Base-by-base conservation (phyloP, 768 basidiomycete genomes). In the Exidia glandulosa region DNA sequence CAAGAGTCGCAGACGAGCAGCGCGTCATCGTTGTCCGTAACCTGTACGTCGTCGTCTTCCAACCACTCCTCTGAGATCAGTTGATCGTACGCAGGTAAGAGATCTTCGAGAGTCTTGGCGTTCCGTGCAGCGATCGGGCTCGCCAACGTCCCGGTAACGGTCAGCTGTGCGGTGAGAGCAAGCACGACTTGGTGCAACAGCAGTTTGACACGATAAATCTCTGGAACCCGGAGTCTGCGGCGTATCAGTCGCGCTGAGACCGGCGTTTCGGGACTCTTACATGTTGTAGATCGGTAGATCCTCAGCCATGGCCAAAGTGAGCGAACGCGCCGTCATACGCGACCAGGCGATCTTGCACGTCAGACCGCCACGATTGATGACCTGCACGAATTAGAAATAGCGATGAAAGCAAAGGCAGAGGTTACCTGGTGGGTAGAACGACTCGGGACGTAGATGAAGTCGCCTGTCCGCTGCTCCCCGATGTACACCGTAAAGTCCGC, bases 261-360 rank as follows among this genome's bases (percentile, higher is more conserved):
- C 14, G 19, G 50, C 6, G 30, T 13, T 3, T 27, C 9, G 50
- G 27, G 14, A 54, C 2, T n/a, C 74, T 61, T 60, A 90, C 90
- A 90, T 78, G 68, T 82, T 81, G 69, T 92, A 93, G 14, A 93
- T 79, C 0, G 87, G 87, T 33, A 93, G 75, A 63, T 93, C 90
- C 48, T 87, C 80, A 65, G 82, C 79, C 32, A 87, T 74, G 2
- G 89, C 86, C 0, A 76, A 74, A 45, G 70, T 68, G 16, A 90
- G 68, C 3, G 87, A 85, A 54, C 73, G 68, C 30, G 87, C 65
- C 6, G 87, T 86, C 88, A 93, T 91, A 52, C 90, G 77, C 1
- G 89, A 91, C 90, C 90, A 93, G 1, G 87, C 87, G 3, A 84
- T 83, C 71, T 93, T 93, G 68, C 91, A 76, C 0, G 88, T 89